A percentile compares a stretch with the other conserved stretches of the same genome.
These are phyloP conservation scores for Orbilia oligospora DNA, from an alignment of 2,329 filamentous ascomycete genomes.

Conservation along the genomic window DNA sequence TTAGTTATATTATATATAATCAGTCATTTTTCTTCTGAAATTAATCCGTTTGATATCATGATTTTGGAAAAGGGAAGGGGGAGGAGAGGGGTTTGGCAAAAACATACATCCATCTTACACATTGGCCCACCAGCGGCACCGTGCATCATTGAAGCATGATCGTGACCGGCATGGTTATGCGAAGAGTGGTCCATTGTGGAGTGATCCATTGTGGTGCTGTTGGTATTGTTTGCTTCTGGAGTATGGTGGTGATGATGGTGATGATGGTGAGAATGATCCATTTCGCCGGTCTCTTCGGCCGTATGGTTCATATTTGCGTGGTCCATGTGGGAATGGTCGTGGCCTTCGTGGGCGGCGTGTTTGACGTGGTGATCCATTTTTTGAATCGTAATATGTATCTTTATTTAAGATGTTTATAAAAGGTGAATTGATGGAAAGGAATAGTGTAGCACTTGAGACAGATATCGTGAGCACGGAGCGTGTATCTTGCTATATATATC, in stretches of 20 bases:
- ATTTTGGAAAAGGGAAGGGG: not conserved
- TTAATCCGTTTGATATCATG: no score
- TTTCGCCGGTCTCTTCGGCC: not conserved
- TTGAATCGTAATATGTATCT: no score
- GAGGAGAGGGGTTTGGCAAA: not conserved
- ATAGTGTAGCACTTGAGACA: no score
- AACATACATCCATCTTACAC: constrained; percentile 66
- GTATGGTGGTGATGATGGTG: not conserved
- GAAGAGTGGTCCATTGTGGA: constrained; percentile 14
- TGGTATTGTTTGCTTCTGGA: no score
- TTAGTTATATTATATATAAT: no score
- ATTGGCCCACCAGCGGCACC: constrained; percentile 17
- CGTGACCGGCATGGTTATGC: constrained; percentile 34
- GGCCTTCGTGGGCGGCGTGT: constrained; percentile 13
- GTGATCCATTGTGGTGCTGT: not conserved
- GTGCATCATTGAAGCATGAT: constrained; percentile 55
- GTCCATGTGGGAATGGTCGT: constrained; percentile 23
- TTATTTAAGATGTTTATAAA: no score
- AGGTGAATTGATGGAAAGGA: not conserved
- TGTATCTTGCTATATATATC: not conserved
- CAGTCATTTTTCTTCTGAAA: no score
- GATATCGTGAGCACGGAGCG: not conserved
- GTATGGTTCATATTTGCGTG: constrained; percentile 10
- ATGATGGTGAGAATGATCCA: constrained; percentile 15
- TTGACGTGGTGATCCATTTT: constrained; percentile 25